Percentiles rank a stretch among this genome's conserved stretches.
Evolutionary conservation across 2,329 filamentous ascomycete species (phyloP).

Genomic region (Aureobasidium leucospermi): DNA sequence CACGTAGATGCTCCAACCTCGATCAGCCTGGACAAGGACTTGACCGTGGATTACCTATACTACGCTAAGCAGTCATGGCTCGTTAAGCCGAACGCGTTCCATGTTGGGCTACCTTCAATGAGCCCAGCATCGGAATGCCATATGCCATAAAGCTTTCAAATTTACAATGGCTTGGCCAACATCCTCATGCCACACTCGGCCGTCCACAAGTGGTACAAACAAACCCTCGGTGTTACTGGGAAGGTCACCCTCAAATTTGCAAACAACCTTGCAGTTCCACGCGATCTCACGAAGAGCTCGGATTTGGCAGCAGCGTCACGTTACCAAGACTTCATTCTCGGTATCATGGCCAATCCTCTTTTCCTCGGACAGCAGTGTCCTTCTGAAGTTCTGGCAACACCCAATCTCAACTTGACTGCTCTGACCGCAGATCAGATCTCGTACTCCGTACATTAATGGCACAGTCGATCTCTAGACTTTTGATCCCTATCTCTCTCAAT

Average conservation of each 20-base stretch:
- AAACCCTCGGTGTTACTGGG: conserved; percentile 45
- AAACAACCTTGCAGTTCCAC: conserved; percentile 31
- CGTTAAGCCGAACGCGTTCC: conserved; percentile 31
- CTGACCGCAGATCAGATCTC: conserved; percentile 42
- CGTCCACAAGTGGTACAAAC: conserved; percentile 42
- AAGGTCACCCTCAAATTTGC: conserved; percentile 45
- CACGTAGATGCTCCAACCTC: conserved; percentile 33
- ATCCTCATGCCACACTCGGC: conserved; percentile 20
- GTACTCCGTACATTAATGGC: conserved; percentile 18
- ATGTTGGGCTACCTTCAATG: conserved; percentile 29
- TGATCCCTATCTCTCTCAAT: conserved; percentile 25
- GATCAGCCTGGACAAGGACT: conserved; percentile 24
- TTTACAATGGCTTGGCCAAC: conserved; percentile 1
- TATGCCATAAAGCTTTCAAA: neutral
- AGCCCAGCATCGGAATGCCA: conserved; percentile 29
- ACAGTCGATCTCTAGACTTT: conserved; percentile 25
- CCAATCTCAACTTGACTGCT: conserved; percentile 38
- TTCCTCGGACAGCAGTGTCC: conserved; percentile 46
- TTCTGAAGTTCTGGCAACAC: conserved; percentile 38
- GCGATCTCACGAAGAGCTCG: conserved; percentile 29
- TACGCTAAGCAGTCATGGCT: conserved; percentile 31
- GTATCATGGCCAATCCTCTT: conserved; percentile 47
- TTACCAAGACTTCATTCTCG: conserved; percentile 39
- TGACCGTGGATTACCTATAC: conserved; percentile 28
- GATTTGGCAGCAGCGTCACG: conserved; percentile 41